A percentile compares a stretch with the other conserved stretches of the same genome.
Conservation (phyloP, 352 stramenopile genomes). For the Phytophthora megakarya region DNA sequence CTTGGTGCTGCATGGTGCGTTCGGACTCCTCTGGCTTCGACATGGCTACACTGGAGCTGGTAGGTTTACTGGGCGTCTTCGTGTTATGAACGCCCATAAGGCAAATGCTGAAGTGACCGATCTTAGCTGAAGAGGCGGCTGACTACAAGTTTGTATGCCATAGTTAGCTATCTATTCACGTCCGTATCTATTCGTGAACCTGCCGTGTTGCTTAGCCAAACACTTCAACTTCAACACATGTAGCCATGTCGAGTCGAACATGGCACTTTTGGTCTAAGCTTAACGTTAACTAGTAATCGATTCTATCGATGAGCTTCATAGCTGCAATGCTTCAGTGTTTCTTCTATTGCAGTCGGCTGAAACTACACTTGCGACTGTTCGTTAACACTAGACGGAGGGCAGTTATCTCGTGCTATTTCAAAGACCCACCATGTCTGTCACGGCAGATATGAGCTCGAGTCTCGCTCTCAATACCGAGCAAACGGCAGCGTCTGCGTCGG, state of each 20-base stretch:
- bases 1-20: conserved; percentile 81
- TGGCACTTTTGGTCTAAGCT: too few relatives aligned
- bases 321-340: too few relatives aligned
- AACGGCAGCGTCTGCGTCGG: background rate
- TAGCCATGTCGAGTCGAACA: conserved; percentile 8
- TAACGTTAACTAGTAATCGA: too few relatives aligned
- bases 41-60: conserved; percentile 23
- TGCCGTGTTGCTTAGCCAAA: conserved; percentile 27
- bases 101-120: conserved; percentile 35
- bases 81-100: conserved; percentile 30
- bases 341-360: too few relatives aligned
- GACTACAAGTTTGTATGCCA: conserved; percentile 29
- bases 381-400: background rate
- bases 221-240: conserved; percentile 24
- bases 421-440: conserved; percentile 17
- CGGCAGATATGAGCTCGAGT: conserved; percentile 6
- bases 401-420: background rate
- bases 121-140: conserved; percentile 26
- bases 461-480: background rate
- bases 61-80: conserved; percentile 11
- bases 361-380: conserved; percentile 13
- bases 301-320: too few relatives aligned
- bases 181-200: background rate
- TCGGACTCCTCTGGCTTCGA: conserved; percentile 32
- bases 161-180: too few relatives aligned